Evolutionary conservation across 345 rosid species (phyloP), one percentile per base, ranked within the genome.

Genomic region (Kandelia obovata): DNA sequence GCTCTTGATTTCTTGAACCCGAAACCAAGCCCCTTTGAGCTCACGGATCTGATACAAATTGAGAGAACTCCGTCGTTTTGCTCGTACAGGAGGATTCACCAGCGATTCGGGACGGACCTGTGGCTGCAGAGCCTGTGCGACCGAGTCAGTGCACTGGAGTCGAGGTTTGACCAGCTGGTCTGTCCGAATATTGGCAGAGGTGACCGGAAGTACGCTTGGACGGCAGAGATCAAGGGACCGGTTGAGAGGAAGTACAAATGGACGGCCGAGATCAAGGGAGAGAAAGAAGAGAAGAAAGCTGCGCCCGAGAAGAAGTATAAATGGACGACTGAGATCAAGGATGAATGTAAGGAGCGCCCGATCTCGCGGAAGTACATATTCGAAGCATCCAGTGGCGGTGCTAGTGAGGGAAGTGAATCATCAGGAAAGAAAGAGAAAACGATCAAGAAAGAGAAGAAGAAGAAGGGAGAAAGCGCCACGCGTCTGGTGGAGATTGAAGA

Each of bases 281-380:
- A 71, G 23, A 77, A 82, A 43, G 53, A 66, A 62, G 75, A 62
- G 72, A 61, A 71, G 77, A 69, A 73, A 76, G 71, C 67, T 51
- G 84, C 70, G 58, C 30, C 23, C 23, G 68, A 69, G 82, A 86
- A 78, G 71, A 84, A 82, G 72, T 86, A 84, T 56, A 85, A 81
- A 66, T 89, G 97, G 97, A 82, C 81, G 61, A 82, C 96, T 62
- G 96, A 95, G 87, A 57, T 92, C 58, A 88, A 88, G 79, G 85
- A 82, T 8, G 87, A 86, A 80, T 88, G 76, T 23, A 85, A 86
- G 72, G 81, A 84, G 11, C 79, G 81, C 9, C 84, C 76, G 21
- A 66, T 81, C 74, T 75, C 76, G 28, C 77, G 87, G 62, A 89
- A 84, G 28, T 95, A 88, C 75, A 77, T 78, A 4, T 84, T 89